Evolutionary conservation across 176 grass and related monocot genomes (phyloP), one percentile per base, ranked within the genome.

Genomic region (Oryza coarctata): DNA sequence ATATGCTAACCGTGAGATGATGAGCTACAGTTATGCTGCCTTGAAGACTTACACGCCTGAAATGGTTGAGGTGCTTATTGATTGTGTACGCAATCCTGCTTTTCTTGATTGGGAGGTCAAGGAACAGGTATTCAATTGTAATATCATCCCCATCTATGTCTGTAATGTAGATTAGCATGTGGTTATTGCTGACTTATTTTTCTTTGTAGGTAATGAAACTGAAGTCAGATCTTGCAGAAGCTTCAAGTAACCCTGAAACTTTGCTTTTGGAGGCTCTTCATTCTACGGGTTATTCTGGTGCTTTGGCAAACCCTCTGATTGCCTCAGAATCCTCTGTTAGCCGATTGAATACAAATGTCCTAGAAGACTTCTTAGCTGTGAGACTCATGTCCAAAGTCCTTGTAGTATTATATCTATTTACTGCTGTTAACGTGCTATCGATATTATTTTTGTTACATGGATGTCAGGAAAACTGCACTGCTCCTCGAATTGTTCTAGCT

Each of bases 81-180:
- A 98, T 70, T 89, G 84, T 74, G 79, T 98, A 15, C 79, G 90
- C 35, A 98, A 98, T 75, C 80, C 92, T 70, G 92, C 91, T 74
- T 93, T 95, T 34, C 88, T 98, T 60, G 92, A 98, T 55, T 98
- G 92, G 95, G 95, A 98, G 68, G 88, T 98, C n/a, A 98, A 91
- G 73, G 92, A 98, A 85, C 88, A 95, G 88, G 95, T 95, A 93
- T 65, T 77, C 77, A 41, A 52, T 79, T 25, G 63, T 62, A 70
- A 33, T 68, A 77, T 43, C 36, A 11, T 77, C n/a, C 50, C 55
- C 12, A 12, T 87, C 52, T 0, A 14, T 22, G 17, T 66, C 13
- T 84, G 7, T 77, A n/a, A 63, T 84, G 3, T 86, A 62, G 44
- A 73, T 73, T 35, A 71, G 39, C 71, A 35, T 66, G 57, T 63